Conservation (phyloP, 2,329 filamentous ascomycete species). For the Botryotinia convoluta region DNA sequence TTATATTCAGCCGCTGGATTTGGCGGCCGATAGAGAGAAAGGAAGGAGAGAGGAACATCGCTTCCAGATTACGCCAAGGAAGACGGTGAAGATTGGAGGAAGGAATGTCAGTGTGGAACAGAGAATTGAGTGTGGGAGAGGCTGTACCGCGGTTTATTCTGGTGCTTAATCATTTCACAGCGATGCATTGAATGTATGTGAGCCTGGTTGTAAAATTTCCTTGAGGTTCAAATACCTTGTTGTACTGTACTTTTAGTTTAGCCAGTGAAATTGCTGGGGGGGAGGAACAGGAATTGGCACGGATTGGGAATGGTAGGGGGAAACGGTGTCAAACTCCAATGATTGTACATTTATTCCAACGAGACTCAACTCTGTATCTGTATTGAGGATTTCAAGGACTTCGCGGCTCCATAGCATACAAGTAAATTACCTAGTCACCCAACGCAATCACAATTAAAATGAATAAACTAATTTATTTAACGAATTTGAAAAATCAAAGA, state of each 20-base stretch:
- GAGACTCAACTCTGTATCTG: slow-evolving; percentile 5
- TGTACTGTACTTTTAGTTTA: slow-evolving; percentile 9
- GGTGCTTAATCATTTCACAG: slow-evolving; percentile 34
- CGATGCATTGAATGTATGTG: not conserved
- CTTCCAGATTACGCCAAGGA: slow-evolving; percentile 76
- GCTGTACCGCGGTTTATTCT: slow-evolving; percentile 81
- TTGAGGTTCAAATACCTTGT: not conserved
- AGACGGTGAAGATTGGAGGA: slow-evolving; percentile 66
- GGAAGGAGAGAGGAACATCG: slow-evolving; percentile 67
- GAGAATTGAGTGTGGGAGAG: slow-evolving; percentile 80
- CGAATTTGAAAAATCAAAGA: slow-evolving; percentile 17
- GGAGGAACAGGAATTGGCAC: not conserved
- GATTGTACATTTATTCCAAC: not conserved
- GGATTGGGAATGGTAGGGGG: not conserved
- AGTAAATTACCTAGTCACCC: not conserved
- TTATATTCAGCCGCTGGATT: slow-evolving; percentile 76
- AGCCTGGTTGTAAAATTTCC: not conserved
- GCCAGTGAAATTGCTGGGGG: not conserved
- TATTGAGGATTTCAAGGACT: not conserved
- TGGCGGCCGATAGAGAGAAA: slow-evolving; percentile 58
- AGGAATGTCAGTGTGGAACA: slow-evolving; percentile 77
- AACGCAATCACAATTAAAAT: slow-evolving; percentile 1
- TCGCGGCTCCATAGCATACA: not conserved
- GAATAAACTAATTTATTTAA: not conserved
- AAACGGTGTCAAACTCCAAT: not conserved